Evolutionary conservation across 371 early-diverging fungal genomes (phyloP).

Genomic region (Mucor lusitanicus): DNA sequence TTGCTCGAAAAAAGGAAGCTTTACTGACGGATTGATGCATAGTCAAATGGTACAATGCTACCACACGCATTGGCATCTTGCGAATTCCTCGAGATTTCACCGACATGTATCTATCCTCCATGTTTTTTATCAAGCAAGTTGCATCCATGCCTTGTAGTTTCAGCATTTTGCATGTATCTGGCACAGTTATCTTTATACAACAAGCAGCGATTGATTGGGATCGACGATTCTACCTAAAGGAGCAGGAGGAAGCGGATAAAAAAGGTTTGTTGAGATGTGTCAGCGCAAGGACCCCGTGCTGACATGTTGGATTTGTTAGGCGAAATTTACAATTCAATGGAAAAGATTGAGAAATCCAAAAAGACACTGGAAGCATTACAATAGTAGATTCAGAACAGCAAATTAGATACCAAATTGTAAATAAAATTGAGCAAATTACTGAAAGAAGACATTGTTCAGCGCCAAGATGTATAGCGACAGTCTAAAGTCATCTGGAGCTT

Average conservation of each 20-base stretch:
- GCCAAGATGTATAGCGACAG: too few species aligned
- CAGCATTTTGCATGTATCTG: conserved; percentile 36
- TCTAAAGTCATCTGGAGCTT: too few species aligned
- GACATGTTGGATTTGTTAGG: conserved; percentile 9
- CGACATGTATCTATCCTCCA: conserved; percentile 33
- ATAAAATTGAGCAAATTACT: background rate
- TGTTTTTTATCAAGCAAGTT: conserved; percentile 46
- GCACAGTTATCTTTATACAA: conserved; percentile 42
- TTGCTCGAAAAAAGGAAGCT: background rate
- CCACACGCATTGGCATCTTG: conserved; percentile 41
- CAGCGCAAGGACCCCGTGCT: background rate
- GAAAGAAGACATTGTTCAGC: too few species aligned
- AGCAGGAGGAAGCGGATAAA: conserved; percentile 28
- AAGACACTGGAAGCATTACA: conserved; percentile 7
- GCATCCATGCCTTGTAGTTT: conserved; percentile 31
- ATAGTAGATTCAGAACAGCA: background rate
- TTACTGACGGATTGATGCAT: background rate
- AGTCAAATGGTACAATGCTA: conserved; percentile 50
- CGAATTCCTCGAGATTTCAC: conserved; percentile 40
- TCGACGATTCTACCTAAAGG: conserved; percentile 33
- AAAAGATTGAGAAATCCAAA: conserved; percentile 30
- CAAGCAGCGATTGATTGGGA: conserved; percentile 40
- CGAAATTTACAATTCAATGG: conserved; percentile 20
- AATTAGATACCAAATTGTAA: conserved; percentile 1
- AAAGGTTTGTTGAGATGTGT: conserved; percentile 18